Evolutionary conservation across 768 basidiomycete genomes (phyloP).

Genomic region (Thelephora ganbajun): DNA sequence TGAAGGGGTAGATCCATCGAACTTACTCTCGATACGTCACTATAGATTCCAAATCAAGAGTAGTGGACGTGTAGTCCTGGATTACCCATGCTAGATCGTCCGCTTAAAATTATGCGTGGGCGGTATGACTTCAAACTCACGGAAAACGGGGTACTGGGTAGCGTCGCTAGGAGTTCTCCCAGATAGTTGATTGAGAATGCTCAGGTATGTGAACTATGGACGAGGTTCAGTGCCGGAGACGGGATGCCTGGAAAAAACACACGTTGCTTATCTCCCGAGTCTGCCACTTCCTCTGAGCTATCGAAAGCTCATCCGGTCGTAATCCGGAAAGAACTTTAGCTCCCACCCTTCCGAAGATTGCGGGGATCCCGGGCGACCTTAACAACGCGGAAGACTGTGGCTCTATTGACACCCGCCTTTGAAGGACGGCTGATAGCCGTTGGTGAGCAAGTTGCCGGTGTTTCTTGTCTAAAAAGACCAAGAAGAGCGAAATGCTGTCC

Average conservation of each 20-base stretch:
- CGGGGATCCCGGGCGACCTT: conserved; percentile 27
- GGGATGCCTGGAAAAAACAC: conserved; percentile 11
- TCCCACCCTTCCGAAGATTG: conserved; percentile 32
- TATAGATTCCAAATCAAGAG: conserved; percentile 47
- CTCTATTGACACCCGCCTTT: conserved; percentile 15
- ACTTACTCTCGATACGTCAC: conserved; percentile 63
- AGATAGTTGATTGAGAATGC: conserved; percentile 82
- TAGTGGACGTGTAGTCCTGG: conserved; percentile 65
- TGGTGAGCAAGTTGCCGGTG: conserved; percentile 48
- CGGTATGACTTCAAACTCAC: conserved; percentile 26
- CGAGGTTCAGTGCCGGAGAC: neutral
- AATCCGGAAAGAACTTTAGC: conserved; percentile 33
- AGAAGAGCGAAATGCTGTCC: conserved; percentile 76
- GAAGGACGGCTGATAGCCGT: conserved; percentile 33
- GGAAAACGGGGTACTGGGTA: conserved; percentile 88
- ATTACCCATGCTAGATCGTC: conserved; percentile 67
- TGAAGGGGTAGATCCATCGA: neutral
- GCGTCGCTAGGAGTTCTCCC: conserved; percentile 91
- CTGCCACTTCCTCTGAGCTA: conserved; percentile 77
- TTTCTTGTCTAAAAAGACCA: conserved; percentile 64
- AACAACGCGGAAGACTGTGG: conserved; percentile 33
- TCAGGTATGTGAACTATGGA: conserved; percentile 71
- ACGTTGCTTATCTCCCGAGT: conserved; percentile 87
- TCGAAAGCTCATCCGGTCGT: conserved; percentile 44
- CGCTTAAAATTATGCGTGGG: neutral